phyloP scores from a whole-genome alignment of 805 yeast species.

The Torulaspora quercuum region DNA sequence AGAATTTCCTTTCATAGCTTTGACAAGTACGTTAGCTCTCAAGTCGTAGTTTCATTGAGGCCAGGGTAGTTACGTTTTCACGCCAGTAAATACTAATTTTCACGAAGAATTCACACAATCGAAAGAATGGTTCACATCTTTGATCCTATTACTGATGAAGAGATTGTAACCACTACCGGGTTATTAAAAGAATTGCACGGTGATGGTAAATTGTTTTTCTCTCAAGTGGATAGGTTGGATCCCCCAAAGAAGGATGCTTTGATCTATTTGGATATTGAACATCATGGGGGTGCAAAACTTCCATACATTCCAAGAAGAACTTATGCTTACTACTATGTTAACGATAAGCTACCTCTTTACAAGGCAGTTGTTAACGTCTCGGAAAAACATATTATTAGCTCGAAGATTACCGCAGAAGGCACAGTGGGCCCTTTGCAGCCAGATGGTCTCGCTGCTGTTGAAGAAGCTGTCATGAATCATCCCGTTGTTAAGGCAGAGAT shows the following conservation, averaged over 20 bases:
- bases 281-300: slow-evolving; percentile 45
- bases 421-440: slow-evolving; percentile 69
- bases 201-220: slow-evolving; percentile 56
- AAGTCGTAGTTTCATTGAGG: no score
- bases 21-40: no score
- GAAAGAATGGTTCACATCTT: slow-evolving; percentile 50
- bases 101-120: no score
- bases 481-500: slow-evolving; percentile 62
- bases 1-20: no score
- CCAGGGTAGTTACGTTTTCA: no score
- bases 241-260: slow-evolving; percentile 77
- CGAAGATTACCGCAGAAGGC: slow-evolving; percentile 54
- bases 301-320: slow-evolving; percentile 67
- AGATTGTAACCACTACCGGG: slow-evolving; percentile 54
- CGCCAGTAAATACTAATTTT: no score
- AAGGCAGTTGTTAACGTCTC: slow-evolving; percentile 70
- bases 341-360: slow-evolving; percentile 50
- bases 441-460: slow-evolving; percentile 56
- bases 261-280: slow-evolving; percentile 65
- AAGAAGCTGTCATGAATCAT: slow-evolving; percentile 47
- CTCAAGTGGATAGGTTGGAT: slow-evolving; percentile 64
- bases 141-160: slow-evolving; percentile 56
- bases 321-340: slow-evolving; percentile 61
- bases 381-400: slow-evolving; percentile 57
- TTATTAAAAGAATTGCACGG: slow-evolving; percentile 57